A percentile compares a stretch with the other conserved stretches of the same genome.
phyloP scores from a whole-genome alignment of 2,329 filamentous ascomycete genomes.

The Plectosphaerella cucumerina region DNA sequence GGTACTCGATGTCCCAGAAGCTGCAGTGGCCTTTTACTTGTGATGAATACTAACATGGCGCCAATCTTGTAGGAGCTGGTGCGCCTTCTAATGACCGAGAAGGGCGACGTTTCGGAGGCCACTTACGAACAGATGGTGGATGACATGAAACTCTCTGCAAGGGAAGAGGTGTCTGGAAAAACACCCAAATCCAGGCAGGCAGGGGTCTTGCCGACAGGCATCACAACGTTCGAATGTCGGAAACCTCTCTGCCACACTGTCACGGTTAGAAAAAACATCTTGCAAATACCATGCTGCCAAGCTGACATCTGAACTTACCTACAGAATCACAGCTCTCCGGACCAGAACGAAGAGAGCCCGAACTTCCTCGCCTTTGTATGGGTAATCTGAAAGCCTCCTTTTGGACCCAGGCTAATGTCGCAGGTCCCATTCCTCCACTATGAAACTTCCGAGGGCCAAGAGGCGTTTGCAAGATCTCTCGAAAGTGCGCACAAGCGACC shows the following conservation, averaged over 20 bases:
- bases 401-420: not conserved
- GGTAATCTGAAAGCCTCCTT: not conserved
- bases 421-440: conserved; percentile 6
- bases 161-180: too few relatives aligned
- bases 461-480: not conserved
- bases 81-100: conserved; percentile 4
- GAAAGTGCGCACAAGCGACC: not conserved
- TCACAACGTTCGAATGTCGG: too few relatives aligned
- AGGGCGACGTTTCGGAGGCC: conserved; percentile 2
- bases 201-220: too few relatives aligned
- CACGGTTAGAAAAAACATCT: not conserved
- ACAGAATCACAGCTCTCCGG: not conserved
- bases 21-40: too few relatives aligned
- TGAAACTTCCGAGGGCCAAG: conserved; percentile 3
- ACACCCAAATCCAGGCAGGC: too few relatives aligned
- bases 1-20: not conserved
- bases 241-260: too few relatives aligned
- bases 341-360: too few relatives aligned
- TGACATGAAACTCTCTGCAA: conserved; percentile 1
- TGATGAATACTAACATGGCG: not conserved
- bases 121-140: conserved; percentile 4
- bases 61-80: not conserved
- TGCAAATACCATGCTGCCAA: not conserved
- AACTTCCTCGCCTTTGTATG: too few relatives aligned
- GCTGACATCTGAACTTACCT: not conserved